phyloP scores from a whole-genome alignment of 805 yeast genomes.

The Yarrowia sp. region DNA sequence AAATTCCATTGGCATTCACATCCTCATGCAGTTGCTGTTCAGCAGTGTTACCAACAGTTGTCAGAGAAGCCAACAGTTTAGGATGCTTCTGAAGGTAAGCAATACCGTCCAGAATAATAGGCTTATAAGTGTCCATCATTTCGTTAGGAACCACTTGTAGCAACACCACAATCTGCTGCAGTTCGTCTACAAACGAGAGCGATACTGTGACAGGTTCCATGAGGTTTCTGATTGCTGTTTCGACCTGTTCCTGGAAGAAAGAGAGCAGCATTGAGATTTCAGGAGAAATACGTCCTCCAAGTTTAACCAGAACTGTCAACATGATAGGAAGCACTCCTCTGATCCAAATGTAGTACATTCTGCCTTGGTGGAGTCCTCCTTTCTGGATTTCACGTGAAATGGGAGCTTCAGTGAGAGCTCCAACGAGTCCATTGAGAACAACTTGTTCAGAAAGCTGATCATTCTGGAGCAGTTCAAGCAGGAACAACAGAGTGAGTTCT shows the following conservation, averaged over 20 bases:
- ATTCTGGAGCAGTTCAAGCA: slow-evolving; percentile 64
- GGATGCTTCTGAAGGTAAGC: slow-evolving; percentile 82
- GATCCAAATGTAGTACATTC: slow-evolving; percentile 78
- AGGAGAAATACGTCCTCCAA: slow-evolving; percentile 62
- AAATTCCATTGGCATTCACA: slow-evolving; percentile 33
- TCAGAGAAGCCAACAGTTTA: slow-evolving; percentile 69
- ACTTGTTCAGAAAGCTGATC: slow-evolving; percentile 65
- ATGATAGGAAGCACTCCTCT: slow-evolving; percentile 73
- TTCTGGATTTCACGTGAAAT: slow-evolving; percentile 63
- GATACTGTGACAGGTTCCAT: slow-evolving; percentile 51
- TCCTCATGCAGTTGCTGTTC: slow-evolving; percentile 59
- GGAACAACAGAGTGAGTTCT: slow-evolving; percentile 63
- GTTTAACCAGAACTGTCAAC: slow-evolving; percentile 55
- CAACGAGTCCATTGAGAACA: slow-evolving; percentile 60
- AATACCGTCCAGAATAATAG: slow-evolving; percentile 55
- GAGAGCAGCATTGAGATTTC: slow-evolving; percentile 63
- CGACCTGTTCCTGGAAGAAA: slow-evolving; percentile 64
- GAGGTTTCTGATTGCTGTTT: slow-evolving; percentile 67
- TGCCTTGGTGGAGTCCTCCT: slow-evolving; percentile 52
- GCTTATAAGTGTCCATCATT: neutral
- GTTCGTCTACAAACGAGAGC: slow-evolving; percentile 54
- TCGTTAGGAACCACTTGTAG: slow-evolving; percentile 49
- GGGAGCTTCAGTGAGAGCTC: slow-evolving; percentile 70
- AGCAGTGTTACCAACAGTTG: slow-evolving; percentile 60
- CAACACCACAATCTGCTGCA: slow-evolving; percentile 64